phyloP scores from a whole-genome alignment of 192 early-diverging fungal genomes.

The Coemansia sp. region DNA sequence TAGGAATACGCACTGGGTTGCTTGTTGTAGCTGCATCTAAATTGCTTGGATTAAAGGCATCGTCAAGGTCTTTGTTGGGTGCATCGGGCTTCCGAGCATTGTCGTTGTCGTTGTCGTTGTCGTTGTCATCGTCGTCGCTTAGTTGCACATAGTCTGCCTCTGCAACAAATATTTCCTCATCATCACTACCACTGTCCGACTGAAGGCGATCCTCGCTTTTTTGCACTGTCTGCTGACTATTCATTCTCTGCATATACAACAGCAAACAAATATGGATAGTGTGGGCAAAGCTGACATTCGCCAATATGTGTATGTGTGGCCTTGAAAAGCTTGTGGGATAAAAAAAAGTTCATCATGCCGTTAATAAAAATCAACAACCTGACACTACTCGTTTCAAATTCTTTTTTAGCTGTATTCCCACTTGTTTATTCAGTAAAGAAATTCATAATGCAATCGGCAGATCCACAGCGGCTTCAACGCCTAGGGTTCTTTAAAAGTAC shows the following conservation, averaged over 20 bases:
- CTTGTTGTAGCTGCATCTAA: background rate
- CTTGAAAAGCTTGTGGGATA: background rate
- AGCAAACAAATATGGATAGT: too few relatives aligned
- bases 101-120: background rate
- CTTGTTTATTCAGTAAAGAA: background rate
- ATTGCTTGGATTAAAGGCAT: background rate
- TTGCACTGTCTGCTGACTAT: background rate
- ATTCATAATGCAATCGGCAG: conserved; percentile 19
- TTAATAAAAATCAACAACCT: background rate
- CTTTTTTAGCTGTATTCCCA: background rate
- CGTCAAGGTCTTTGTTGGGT: background rate
- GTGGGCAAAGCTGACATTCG: background rate
- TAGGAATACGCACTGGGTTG: background rate
- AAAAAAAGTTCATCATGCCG: too few relatives aligned
- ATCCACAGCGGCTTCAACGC: conserved; percentile 28
- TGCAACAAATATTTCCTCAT: conserved; percentile 6
- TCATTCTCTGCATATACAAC: background rate
- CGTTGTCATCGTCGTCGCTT: background rate
- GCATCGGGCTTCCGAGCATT: background rate
- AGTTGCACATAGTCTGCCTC: conserved; percentile 6
- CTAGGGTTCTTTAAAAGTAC: conserved; percentile 39
- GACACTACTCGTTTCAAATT: background rate
- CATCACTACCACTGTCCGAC: background rate
- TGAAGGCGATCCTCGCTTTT: background rate
- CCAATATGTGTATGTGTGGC: background rate